Percentiles rank a stretch among this genome's conserved stretches.
Conservation (phyloP, 2,329 filamentous ascomycete genomes). For the Ophiostoma ulmi region DNA sequence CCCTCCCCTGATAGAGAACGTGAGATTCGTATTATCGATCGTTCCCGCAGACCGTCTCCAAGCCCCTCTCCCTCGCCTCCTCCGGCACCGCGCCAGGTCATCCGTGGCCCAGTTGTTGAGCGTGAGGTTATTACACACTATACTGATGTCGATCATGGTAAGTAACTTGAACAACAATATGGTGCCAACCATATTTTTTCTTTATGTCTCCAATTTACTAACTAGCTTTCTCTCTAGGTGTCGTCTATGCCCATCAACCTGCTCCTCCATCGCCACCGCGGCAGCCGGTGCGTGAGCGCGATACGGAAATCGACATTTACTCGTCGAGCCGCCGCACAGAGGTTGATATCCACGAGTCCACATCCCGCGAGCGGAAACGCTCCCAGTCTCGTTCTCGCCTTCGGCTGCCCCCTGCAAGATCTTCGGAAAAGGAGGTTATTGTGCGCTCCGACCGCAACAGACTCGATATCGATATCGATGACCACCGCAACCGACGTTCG, state of each 20-base stretch:
- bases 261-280: constrained; percentile 42
- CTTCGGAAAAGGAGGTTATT: constrained; percentile 60
- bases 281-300: constrained; percentile 37
- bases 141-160: constrained; percentile 80
- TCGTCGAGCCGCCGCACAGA: constrained; percentile 51
- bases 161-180: constrained; percentile 32
- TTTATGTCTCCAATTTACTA: not conserved
- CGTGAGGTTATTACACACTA: constrained; percentile 88
- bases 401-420: constrained; percentile 29
- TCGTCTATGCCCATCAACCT: constrained; percentile 37
- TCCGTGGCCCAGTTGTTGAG: constrained; percentile 74
- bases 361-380: constrained; percentile 36
- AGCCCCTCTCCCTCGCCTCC: constrained; percentile 48
- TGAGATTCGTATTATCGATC: constrained; percentile 47
- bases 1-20: constrained; percentile 38
- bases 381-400: constrained; percentile 30
- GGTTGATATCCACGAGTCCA: constrained; percentile 45
- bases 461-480: constrained; percentile 42
- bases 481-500: constrained; percentile 25
- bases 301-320: constrained; percentile 59
- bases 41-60: constrained; percentile 43
- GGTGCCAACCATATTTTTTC: not conserved
- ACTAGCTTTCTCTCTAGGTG: constrained; percentile 36
- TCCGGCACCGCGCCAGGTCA: constrained; percentile 52
- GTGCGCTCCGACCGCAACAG: constrained; percentile 54